phyloP scores from a whole-genome alignment of 768 basidiomycete genomes.

The Arthromyces matolae region DNA sequence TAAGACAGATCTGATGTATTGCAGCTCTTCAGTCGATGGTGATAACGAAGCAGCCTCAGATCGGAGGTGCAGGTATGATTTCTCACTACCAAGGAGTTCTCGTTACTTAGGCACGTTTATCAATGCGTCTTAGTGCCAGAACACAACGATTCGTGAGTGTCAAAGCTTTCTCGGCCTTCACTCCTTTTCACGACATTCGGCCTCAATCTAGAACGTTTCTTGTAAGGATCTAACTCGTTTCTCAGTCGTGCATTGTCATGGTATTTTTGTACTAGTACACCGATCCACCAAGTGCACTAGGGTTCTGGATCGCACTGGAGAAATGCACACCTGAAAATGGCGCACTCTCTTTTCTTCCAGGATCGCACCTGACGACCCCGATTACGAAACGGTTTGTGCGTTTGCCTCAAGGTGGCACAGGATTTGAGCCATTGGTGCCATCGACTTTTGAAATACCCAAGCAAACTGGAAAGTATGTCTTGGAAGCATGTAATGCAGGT shows the following conservation, averaged over 20 bases:
- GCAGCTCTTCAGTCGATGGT: slow-evolving; percentile 90
- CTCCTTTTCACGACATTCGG: not conserved
- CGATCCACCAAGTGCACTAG: slow-evolving; percentile 85
- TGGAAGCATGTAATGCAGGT: slow-evolving; percentile 78
- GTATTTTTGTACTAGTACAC: slow-evolving; percentile 91
- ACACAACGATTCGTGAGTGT: slow-evolving; percentile 88
- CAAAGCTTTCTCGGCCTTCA: not conserved
- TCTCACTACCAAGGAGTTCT: slow-evolving; percentile 10
- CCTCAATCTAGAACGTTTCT: slow-evolving; percentile 60
- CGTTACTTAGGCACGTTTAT: not conserved
- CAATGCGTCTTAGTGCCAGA: slow-evolving; percentile 57
- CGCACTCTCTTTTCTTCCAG: slow-evolving; percentile 84
- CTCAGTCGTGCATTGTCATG: too few relatives aligned
- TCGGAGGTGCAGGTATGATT: slow-evolving; percentile 85
- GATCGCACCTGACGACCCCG: slow-evolving; percentile 74
- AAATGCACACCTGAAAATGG: slow-evolving; percentile 80
- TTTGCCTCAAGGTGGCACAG: slow-evolving; percentile 71
- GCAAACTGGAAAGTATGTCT: slow-evolving; percentile 48
- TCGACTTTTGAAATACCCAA: slow-evolving; percentile 29
- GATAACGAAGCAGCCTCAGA: slow-evolving; percentile 90
- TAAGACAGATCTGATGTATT: not conserved
- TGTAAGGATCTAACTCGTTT: too few relatives aligned
- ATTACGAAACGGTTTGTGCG: slow-evolving; percentile 87
- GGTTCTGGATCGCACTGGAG: slow-evolving; percentile 96
- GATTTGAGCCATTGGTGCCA: slow-evolving; percentile 63